Percentiles rank a stretch among this genome's conserved stretches.
phyloP scores from a whole-genome alignment of 2,329 filamentous ascomycete genomes.

The Neofusicoccum sp. region DNA sequence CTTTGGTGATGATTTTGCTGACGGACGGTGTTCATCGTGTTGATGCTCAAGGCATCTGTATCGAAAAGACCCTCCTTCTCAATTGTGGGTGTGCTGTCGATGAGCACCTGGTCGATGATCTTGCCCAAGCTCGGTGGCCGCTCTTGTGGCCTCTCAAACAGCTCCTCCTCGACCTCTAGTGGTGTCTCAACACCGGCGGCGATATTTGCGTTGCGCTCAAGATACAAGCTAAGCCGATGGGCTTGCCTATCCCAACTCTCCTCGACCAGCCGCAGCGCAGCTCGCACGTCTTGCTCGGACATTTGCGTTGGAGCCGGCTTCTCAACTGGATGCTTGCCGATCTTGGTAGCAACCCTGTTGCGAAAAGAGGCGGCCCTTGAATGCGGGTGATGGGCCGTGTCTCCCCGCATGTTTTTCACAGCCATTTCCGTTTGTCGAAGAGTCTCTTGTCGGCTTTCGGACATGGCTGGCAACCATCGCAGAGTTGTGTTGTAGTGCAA shows the following conservation, averaged over 20 bases:
- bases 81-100: conserved; percentile 38
- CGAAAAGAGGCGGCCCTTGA: conserved; percentile 34
- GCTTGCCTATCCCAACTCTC: conserved; percentile 52
- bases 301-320: conserved; percentile 28
- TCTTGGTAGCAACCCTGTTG: conserved; percentile 33
- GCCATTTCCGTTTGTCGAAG: conserved; percentile 59
- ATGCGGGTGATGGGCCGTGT: conserved; percentile 26
- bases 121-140: conserved; percentile 39
- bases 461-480: conserved; percentile 62
- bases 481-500: conserved; percentile 64
- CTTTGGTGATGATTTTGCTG: background rate
- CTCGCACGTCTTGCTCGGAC: conserved; percentile 51
- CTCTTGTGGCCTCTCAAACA: conserved; percentile 44
- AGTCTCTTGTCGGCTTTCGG: conserved; percentile 59
- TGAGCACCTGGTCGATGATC: conserved; percentile 44
- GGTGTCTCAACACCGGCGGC: conserved; percentile 43
- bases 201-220: conserved; percentile 48
- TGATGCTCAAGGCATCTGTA: background rate
- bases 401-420: conserved; percentile 52
- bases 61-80: conserved; percentile 8
- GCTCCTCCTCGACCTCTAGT: conserved; percentile 47
- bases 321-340: conserved; percentile 29
- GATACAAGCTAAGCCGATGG: conserved; percentile 46
- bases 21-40: conserved; percentile 3
- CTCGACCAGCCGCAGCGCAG: conserved; percentile 46